Percentiles rank a stretch among this genome's conserved stretches.
These are phyloP conservation scores for Sugiyamaella marilandica DNA, from an alignment of 805 yeast genomes.

Conservation along the genomic window DNA sequence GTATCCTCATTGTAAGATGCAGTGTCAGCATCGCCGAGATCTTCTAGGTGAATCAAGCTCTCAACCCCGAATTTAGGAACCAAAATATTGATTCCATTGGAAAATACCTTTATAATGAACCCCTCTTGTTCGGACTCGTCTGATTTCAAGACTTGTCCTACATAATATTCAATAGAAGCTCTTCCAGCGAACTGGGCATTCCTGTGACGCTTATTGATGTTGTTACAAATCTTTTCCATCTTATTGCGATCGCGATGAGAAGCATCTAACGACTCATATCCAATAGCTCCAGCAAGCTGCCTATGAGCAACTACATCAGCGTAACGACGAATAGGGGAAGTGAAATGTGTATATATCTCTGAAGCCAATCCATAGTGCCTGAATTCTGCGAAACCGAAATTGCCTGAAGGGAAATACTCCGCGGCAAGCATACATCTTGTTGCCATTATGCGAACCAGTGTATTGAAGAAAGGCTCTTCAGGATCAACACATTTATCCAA, in stretches of 20 bases:
- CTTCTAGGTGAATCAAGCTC: conserved; percentile 80
- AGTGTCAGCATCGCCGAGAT: conserved; percentile 57
- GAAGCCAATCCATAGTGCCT: conserved; percentile 96
- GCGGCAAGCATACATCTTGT: conserved; percentile 99
- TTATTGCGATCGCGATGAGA: conserved; percentile 82
- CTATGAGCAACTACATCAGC: conserved; percentile 98
- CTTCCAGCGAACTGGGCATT: conserved; percentile 99
- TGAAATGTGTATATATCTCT: conserved; percentile 96
- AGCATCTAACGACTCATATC: conserved; percentile 77
- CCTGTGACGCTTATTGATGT: conserved; percentile 90
- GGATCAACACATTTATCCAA: conserved; percentile 82
- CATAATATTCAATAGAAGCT: conserved; percentile 95
- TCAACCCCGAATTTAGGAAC: conserved; percentile 97
- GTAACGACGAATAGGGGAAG: conserved; percentile 96
- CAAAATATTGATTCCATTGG: conserved; percentile 89
- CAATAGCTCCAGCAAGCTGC: conserved; percentile 97
- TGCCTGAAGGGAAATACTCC: conserved; percentile 90
- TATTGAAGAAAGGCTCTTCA: conserved; percentile 85
- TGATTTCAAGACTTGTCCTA: conserved; percentile 93
- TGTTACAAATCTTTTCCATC: conserved; percentile 83
- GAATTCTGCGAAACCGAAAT: conserved; percentile 84
- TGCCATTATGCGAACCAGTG: conserved; percentile 90
- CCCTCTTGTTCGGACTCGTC: conserved; percentile 81
- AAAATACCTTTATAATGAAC: conserved; percentile 83
- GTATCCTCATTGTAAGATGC: conserved; percentile 70